phyloP scores from a whole-genome alignment of 2,329 filamentous ascomycete species.

The Incumbomyces lentus region DNA sequence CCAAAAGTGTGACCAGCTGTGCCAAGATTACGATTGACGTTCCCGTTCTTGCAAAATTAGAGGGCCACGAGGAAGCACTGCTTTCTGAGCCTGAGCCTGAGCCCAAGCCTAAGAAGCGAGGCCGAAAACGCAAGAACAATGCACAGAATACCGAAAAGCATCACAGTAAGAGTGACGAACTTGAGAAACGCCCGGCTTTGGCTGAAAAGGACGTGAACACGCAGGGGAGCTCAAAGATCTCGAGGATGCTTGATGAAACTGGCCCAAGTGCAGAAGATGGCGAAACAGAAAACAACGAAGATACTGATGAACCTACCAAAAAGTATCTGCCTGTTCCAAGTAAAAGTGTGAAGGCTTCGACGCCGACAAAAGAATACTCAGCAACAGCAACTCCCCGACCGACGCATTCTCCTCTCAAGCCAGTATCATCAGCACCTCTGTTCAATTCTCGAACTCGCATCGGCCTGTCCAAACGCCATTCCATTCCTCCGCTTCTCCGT shows the following conservation, averaged over 20 bases:
- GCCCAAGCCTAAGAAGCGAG: constrained; percentile 17
- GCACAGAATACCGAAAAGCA: constrained; percentile 6
- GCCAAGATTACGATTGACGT: constrained; percentile 15
- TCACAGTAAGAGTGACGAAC: neutral
- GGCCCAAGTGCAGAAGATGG: neutral
- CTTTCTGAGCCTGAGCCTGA: constrained; percentile 3
- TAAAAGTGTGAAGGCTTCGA: constrained; percentile 1
- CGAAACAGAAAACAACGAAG: neutral
- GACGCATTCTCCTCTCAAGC: constrained; percentile 19
- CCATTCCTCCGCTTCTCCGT: constrained; percentile 20
- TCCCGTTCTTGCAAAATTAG: constrained; percentile 1
- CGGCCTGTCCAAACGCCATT: constrained; percentile 18
- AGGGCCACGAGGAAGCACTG: constrained; percentile 8
- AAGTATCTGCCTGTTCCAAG: constrained; percentile 6
- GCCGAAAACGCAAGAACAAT: constrained; percentile 18
- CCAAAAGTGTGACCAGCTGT: constrained; percentile 1
- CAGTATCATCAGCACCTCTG: constrained; percentile 6
- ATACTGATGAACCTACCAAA: neutral
- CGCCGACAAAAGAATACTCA: neutral
- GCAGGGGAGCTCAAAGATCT: neutral
- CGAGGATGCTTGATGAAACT: too few species aligned
- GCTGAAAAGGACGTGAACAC: constrained; percentile 13
- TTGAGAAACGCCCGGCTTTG: constrained; percentile 8
- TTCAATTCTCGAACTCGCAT: constrained; percentile 14
- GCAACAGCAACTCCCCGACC: constrained; percentile 8